Percentiles rank a stretch among this genome's conserved stretches.
Evolutionary conservation across 176 grass and related monocot species (phyloP).

Genomic region (Triticum aestivum): DNA sequence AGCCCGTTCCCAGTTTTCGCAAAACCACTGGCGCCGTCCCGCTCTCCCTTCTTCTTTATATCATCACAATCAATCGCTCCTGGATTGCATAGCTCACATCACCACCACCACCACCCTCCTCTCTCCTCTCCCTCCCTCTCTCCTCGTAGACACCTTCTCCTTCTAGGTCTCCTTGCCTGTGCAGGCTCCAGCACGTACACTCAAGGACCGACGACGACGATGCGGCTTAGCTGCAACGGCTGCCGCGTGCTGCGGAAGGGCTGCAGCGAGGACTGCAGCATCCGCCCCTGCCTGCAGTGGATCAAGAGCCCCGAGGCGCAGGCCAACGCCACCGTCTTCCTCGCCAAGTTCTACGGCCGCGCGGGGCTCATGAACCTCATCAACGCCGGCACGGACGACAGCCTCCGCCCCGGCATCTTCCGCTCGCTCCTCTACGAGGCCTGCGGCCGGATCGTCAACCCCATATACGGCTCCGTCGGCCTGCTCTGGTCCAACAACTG

Average conservation of each 20-base stretch:
- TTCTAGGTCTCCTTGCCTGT: not conserved
- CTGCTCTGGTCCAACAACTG: slow-evolving; percentile 44
- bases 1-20: slow-evolving; percentile 8
- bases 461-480: slow-evolving; percentile 44
- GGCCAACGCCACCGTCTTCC: slow-evolving; percentile 80
- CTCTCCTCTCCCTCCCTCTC: no score
- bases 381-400: slow-evolving; percentile 26
- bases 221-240: slow-evolving; percentile 77
- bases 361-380: slow-evolving; percentile 43
- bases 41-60: not conserved
- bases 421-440: slow-evolving; percentile 50
- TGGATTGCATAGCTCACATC: slow-evolving; percentile 5
- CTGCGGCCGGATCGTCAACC: slow-evolving; percentile 44
- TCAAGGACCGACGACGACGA: slow-evolving; percentile 7
- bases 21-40: slow-evolving; percentile 14
- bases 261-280: slow-evolving; percentile 61
- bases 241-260: slow-evolving; percentile 75
- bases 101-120: not conserved
- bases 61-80: not conserved
- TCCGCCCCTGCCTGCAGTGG: slow-evolving; percentile 71
- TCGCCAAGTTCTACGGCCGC: slow-evolving; percentile 85
- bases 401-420: slow-evolving; percentile 47
- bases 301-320: slow-evolving; percentile 64
- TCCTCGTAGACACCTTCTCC: not conserved
- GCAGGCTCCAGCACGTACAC: not conserved